phyloP scores from a whole-genome alignment of 108 stramenopile species.

The Cyclotella baltica region DNA sequence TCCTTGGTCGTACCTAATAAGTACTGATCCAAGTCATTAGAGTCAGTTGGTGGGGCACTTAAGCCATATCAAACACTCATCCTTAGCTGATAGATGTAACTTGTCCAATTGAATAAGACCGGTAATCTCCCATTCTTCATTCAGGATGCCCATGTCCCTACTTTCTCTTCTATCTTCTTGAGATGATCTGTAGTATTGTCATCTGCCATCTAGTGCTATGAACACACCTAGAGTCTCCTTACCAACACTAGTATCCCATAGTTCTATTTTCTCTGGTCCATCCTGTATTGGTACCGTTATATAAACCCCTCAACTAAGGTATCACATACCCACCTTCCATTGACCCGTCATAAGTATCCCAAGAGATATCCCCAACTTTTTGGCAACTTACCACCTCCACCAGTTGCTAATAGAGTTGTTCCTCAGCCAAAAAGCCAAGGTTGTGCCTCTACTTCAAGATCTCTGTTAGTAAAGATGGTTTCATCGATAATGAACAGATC shows the following conservation, averaged over 20 bases:
- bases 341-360: neutral
- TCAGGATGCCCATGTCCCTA: neutral
- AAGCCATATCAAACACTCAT: slow-evolving; percentile 24
- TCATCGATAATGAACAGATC: neutral
- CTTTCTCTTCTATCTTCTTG: neutral
- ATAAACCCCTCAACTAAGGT: neutral
- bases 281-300: neutral
- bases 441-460: neutral
- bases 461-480: neutral
- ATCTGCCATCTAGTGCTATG: slow-evolving; percentile 6
- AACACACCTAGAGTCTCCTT: slow-evolving; percentile 20
- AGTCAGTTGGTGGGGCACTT: slow-evolving; percentile 1
- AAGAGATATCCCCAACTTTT: neutral
- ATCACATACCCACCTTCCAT: neutral
- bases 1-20: neutral
- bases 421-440: neutral
- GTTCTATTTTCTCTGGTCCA: neutral
- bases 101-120: slow-evolving; percentile 9
- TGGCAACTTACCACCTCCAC: neutral
- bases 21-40: neutral
- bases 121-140: slow-evolving; percentile 1
- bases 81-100: slow-evolving; percentile 34
- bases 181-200: neutral
- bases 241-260: neutral
- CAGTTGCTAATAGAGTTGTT: neutral